Evolutionary conservation across 1,284 basidiomycete species (phyloP).

Genomic region (Cutaneotrichosporon sp.): DNA sequence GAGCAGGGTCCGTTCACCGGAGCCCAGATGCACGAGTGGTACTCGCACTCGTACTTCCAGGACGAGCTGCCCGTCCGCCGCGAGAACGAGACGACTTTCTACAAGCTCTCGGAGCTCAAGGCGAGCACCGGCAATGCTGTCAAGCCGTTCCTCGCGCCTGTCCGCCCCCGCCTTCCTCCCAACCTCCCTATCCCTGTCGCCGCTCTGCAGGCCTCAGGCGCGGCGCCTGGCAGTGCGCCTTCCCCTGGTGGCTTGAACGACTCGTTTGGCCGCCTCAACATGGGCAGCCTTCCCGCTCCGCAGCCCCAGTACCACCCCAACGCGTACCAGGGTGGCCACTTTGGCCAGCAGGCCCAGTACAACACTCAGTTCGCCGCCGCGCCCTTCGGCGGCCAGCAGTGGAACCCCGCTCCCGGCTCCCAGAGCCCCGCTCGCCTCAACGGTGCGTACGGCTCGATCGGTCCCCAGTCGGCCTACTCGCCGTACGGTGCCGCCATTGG

Average conservation of each 20-base stretch:
- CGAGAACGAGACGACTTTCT: constrained; percentile 53
- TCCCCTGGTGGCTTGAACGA: constrained; percentile 31
- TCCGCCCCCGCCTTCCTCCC: constrained; percentile 44
- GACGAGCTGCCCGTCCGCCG: constrained; percentile 81
- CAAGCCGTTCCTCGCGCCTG: constrained; percentile 49
- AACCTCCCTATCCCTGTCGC: constrained; percentile 47
- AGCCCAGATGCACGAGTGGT: constrained; percentile 95
- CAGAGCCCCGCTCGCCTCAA: constrained; percentile 23
- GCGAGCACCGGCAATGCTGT: constrained; percentile 46
- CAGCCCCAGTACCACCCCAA: constrained; percentile 13
- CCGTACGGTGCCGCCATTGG: constrained; percentile 23
- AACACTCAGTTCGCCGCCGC: constrained; percentile 18
- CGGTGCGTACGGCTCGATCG: constrained; percentile 24
- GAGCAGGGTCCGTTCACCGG: constrained; percentile 94
- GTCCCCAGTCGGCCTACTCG: constrained; percentile 9
- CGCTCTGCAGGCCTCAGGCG: constrained; percentile 26
- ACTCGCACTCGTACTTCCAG: constrained; percentile 87
- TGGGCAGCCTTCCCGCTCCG: constrained; percentile 21
- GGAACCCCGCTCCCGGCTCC: constrained; percentile 20
- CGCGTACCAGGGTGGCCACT: constrained; percentile 11
- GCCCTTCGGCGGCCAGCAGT: constrained; percentile 15
- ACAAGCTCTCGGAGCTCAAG: constrained; percentile 52
- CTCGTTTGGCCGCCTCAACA: constrained; percentile 36
- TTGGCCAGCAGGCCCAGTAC: constrained; percentile 15
- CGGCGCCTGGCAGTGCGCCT: constrained; percentile 10